A percentile compares a stretch with the other conserved stretches of the same genome.
phyloP scores from a whole-genome alignment of 2,329 filamentous ascomycete species.

The Coniochaeta hoffmannii region DNA sequence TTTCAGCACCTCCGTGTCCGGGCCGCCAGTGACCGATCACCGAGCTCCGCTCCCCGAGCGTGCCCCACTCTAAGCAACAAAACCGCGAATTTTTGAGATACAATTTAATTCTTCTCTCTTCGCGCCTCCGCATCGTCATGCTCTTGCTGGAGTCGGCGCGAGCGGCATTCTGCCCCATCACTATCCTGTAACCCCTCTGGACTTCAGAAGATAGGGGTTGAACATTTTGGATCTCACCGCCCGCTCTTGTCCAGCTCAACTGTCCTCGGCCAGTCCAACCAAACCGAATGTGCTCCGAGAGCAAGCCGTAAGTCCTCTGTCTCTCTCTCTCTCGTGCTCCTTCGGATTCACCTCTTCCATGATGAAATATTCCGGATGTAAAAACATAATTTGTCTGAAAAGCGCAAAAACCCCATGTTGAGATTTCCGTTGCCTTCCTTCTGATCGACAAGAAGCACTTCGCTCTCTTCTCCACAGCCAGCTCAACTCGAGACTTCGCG shows the following conservation, averaged over 20 bases:
- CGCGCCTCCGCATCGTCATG: neutral
- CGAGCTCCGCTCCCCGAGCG: neutral
- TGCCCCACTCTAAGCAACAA: neutral
- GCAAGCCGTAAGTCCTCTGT: neutral
- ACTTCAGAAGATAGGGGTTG: neutral
- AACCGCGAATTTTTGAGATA: neutral
- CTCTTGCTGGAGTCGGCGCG: neutral
- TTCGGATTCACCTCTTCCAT: neutral
- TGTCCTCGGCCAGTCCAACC: too few relatives aligned
- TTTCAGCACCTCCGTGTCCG: too few relatives aligned
- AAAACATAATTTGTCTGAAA: slow-evolving; percentile 2
- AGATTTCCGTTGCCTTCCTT: slow-evolving; percentile 2
- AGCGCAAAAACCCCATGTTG: slow-evolving; percentile 2
- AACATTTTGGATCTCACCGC: too few relatives aligned
- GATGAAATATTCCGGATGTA: slow-evolving; percentile 1
- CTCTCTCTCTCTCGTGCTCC: neutral
- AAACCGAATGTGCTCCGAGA: neutral
- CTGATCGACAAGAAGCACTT: neutral
- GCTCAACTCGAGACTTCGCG: neutral
- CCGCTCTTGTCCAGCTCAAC: too few relatives aligned
- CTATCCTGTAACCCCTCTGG: neutral
- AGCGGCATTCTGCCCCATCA: too few relatives aligned
- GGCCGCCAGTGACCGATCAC: too few relatives aligned
- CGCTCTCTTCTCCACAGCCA: neutral
- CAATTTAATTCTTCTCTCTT: neutral